Evolutionary conservation across 2,329 filamentous ascomycete species (phyloP).

Genomic region (Pyrenophora graminea): DNA sequence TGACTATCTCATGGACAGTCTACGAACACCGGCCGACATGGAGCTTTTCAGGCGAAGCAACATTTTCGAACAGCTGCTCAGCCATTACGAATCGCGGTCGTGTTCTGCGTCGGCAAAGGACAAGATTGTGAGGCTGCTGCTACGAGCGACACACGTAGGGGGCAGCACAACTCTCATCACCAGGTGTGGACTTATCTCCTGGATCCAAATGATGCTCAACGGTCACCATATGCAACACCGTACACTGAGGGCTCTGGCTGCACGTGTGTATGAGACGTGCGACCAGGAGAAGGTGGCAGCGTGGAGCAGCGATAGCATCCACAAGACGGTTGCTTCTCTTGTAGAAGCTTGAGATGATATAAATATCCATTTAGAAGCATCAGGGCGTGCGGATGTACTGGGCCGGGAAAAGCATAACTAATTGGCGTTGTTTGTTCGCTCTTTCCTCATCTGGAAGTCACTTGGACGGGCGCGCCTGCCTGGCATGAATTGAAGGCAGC

Average conservation of each 20-base stretch:
- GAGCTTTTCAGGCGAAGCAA: constrained; percentile 62
- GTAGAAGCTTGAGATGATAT: constrained; percentile 10
- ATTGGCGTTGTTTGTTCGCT: constrained; percentile 13
- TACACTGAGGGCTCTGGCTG: constrained; percentile 60
- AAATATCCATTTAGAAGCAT: neutral
- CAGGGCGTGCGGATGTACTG: constrained; percentile 5
- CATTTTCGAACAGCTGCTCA: constrained; percentile 76
- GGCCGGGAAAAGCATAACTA: constrained; percentile 11
- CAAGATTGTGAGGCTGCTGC: constrained; percentile 65
- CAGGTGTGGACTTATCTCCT: constrained; percentile 72
- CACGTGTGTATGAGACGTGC: constrained; percentile 65
- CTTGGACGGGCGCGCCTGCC: constrained; percentile 3
- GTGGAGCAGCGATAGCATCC: constrained; percentile 62
- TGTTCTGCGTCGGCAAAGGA: constrained; percentile 63
- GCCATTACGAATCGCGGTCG: constrained; percentile 69
- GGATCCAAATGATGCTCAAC: constrained; percentile 68
- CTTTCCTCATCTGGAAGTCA: constrained; percentile 2
- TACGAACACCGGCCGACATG: constrained; percentile 64
- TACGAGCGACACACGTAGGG: constrained; percentile 68
- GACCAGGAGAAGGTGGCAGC: constrained; percentile 66
- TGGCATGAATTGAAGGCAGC: constrained; percentile 4
- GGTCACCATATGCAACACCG: constrained; percentile 53
- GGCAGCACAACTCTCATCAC: constrained; percentile 83
- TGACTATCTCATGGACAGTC: constrained; percentile 68
- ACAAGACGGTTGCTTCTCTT: constrained; percentile 13